phyloP scores from a whole-genome alignment of 495 filamentous ascomycete genomes.

The Sordaria brevicollis region DNA sequence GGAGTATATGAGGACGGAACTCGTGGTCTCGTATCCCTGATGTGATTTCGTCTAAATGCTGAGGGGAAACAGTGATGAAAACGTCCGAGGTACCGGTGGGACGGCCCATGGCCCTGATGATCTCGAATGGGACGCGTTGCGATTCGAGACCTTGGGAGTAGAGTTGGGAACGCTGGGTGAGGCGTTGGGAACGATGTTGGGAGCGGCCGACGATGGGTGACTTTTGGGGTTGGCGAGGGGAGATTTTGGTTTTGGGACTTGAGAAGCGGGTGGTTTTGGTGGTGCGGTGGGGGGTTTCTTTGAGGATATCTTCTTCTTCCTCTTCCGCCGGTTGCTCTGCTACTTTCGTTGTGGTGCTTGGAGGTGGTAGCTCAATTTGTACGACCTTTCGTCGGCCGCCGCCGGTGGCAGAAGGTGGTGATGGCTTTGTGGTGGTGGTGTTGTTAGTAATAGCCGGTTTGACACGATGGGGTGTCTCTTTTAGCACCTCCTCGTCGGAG shows the following conservation, averaged over 20 bases:
- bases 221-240: constrained; percentile 8
- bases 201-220: constrained; percentile 1
- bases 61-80: constrained; percentile 31
- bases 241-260: constrained; percentile 5
- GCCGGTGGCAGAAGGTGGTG: background rate
- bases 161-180: constrained; percentile 13
- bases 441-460: too few species aligned
- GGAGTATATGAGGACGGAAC: constrained; percentile 35
- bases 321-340: background rate
- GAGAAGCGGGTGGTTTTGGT: constrained; percentile 1
- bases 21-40: constrained; percentile 32
- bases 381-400: background rate
- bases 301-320: constrained; percentile 6
- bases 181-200: constrained; percentile 10
- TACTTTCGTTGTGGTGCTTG: background rate
- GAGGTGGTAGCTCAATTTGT: background rate
- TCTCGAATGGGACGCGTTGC: constrained; percentile 37
- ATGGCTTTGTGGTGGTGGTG: background rate
- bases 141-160: constrained; percentile 37
- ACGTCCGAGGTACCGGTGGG: constrained; percentile 37
- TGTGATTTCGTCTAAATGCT: constrained; percentile 29
- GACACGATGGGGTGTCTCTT: constrained; percentile 15
- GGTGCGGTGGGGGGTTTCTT: background rate
- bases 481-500: constrained; percentile 11
- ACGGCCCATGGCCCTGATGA: constrained; percentile 32